A percentile compares a stretch with the other conserved stretches of the same genome.
phyloP scores from a whole-genome alignment of 73 alveolate genomes.

The Paramecium sexaurelia region DNA sequence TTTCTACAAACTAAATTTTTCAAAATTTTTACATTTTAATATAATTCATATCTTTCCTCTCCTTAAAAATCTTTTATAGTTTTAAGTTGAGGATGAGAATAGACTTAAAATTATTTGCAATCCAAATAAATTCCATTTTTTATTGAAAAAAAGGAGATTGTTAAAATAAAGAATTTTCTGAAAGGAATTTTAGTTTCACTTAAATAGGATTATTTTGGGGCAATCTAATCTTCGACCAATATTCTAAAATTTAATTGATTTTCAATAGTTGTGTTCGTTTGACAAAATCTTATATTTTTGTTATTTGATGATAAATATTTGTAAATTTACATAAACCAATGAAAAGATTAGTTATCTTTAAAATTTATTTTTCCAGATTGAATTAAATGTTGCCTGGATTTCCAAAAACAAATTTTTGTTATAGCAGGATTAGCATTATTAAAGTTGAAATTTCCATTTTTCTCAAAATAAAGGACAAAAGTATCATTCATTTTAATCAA shows the following conservation, averaged over 20 bases:
- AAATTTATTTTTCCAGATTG: neutral
- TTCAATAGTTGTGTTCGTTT: neutral
- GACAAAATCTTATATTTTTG: neutral
- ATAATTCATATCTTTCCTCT: neutral
- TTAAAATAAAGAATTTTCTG: neutral
- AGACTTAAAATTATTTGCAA: neutral
- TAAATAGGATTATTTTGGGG: neutral
- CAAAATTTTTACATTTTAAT: neutral
- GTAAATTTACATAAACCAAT: neutral
- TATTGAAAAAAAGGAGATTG: neutral
- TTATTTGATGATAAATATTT: neutral
- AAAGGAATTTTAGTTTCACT: neutral
- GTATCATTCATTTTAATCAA: neutral
- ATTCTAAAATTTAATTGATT: neutral
- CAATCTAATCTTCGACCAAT: neutral
- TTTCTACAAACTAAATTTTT: neutral
- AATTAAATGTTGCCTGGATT: neutral
- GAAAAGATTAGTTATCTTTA: neutral
- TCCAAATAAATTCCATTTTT: neutral
- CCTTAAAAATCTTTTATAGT: neutral
- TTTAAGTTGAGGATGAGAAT: neutral
- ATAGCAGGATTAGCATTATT: neutral
- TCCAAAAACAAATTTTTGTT: neutral
- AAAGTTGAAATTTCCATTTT: neutral
- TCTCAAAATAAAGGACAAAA: neutral